Evolutionary conservation across 2,329 filamentous ascomycete genomes (phyloP).

Genomic region (Davidsoniella australis): DNA sequence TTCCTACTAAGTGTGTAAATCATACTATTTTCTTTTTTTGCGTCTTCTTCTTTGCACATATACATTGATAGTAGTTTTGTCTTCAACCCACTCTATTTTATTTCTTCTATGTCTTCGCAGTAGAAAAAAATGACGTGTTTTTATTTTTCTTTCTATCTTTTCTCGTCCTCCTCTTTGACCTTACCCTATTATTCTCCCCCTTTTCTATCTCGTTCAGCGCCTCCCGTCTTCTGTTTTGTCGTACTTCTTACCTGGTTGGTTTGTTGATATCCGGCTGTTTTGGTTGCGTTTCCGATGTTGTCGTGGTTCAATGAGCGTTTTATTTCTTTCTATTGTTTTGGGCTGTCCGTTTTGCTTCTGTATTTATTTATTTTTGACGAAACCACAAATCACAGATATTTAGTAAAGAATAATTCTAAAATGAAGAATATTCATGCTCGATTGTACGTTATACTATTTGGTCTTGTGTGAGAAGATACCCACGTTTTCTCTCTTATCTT

Average conservation of each 20-base stretch:
- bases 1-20: too few species aligned
- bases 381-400: too few species aligned
- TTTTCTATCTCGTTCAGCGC: too few species aligned
- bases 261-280: constrained; percentile 1
- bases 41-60: neutral
- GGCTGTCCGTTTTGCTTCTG: neutral
- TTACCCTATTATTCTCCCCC: too few species aligned
- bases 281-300: neutral
- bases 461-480: constrained; percentile 4
- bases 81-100: too few species aligned
- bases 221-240: too few species aligned
- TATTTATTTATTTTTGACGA: neutral
- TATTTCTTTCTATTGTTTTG: neutral
- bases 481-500: neutral
- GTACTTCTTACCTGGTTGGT: neutral
- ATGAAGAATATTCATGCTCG: neutral
- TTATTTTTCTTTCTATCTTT: neutral
- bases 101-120: too few species aligned
- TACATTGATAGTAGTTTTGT: too few species aligned
- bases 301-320: neutral
- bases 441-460: neutral
- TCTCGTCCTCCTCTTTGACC: neutral
- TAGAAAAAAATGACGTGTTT: neutral
- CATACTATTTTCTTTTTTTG: neutral
- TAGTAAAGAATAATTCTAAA: too few species aligned